Evolutionary conservation across 1,284 basidiomycete species (phyloP).

Genomic region (Golubevia pallescens): DNA sequence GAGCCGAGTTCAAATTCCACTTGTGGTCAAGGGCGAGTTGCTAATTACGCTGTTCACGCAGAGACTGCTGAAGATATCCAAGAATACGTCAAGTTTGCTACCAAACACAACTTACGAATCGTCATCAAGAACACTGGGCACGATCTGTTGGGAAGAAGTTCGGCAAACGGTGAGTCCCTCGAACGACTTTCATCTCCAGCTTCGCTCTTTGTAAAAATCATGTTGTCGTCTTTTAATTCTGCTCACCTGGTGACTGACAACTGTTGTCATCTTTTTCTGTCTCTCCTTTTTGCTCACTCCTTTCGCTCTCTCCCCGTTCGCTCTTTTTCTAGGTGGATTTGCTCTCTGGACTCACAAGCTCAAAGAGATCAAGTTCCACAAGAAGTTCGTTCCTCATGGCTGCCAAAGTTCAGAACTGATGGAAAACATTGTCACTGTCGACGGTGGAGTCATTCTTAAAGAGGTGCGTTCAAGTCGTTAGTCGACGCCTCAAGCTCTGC

Average conservation of each 20-base stretch:
- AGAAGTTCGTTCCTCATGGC: slow-evolving; percentile 52
- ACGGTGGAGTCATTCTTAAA: slow-evolving; percentile 2
- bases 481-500: too few species aligned
- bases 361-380: slow-evolving; percentile 18
- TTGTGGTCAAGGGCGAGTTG: background rate
- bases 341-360: slow-evolving; percentile 61
- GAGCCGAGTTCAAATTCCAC: background rate
- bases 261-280: slow-evolving; percentile 4
- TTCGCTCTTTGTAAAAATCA: too few species aligned
- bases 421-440: slow-evolving; percentile 1
- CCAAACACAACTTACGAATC: background rate
- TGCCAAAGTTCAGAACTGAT: slow-evolving; percentile 23
- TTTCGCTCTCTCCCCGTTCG: background rate
- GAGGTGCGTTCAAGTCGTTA: background rate
- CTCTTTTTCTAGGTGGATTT: slow-evolving; percentile 27
- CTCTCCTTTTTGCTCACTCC: background rate
- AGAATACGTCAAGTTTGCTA: background rate
- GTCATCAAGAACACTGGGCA: background rate
- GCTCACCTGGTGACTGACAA: too few species aligned
- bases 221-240: too few species aligned
- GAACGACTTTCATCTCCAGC: too few species aligned
- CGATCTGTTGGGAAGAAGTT: background rate
- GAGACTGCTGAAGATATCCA: background rate
- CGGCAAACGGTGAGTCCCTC: background rate
- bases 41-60: background rate